Percentiles rank a stretch among this genome's conserved stretches.
Conservation (phyloP, 305 asterid genomes). For the Fraxinus floribunda region DNA sequence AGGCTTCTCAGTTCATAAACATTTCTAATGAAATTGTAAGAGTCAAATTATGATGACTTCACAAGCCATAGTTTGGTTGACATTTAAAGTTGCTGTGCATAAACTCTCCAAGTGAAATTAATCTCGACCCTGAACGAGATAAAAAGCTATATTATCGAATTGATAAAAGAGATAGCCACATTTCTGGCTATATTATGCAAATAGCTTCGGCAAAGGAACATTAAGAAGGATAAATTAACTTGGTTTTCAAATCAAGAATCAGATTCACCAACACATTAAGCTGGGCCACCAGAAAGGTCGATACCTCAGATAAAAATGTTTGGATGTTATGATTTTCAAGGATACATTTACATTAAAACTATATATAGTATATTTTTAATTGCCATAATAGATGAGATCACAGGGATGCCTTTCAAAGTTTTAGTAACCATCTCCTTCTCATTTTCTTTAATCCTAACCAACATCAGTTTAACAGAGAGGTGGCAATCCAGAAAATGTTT, state of each 20-base stretch:
- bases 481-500: conserved; percentile 31
- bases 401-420: conserved; percentile 15
- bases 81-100: not conserved
- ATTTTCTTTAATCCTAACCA: conserved; percentile 5
- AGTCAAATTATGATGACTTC: conserved; percentile 11
- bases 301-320: not conserved
- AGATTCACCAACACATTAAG: conserved; percentile 17
- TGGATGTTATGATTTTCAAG: conserved; percentile 8
- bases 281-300: conserved; percentile 1
- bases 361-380: not conserved
- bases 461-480: conserved; percentile 20
- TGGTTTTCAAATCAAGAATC: not conserved
- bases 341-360: not conserved
- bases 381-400: conserved; percentile 9
- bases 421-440: conserved; percentile 9
- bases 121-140: conserved; percentile 5
- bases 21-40: conserved; percentile 8
- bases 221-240: conserved; percentile 12
- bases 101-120: conserved; percentile 1
- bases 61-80: not conserved
- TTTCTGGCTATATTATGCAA: conserved; percentile 1
- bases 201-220: conserved; percentile 16
- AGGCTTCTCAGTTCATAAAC: conserved; percentile 8
- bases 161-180: conserved; percentile 13
- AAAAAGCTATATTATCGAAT: not conserved